A percentile compares a stretch with the other conserved stretches of the same genome.
These are phyloP conservation scores for Solanum hybrid DNA, from an alignment of 305 asterid genomes.

Conservation along the genomic window DNA sequence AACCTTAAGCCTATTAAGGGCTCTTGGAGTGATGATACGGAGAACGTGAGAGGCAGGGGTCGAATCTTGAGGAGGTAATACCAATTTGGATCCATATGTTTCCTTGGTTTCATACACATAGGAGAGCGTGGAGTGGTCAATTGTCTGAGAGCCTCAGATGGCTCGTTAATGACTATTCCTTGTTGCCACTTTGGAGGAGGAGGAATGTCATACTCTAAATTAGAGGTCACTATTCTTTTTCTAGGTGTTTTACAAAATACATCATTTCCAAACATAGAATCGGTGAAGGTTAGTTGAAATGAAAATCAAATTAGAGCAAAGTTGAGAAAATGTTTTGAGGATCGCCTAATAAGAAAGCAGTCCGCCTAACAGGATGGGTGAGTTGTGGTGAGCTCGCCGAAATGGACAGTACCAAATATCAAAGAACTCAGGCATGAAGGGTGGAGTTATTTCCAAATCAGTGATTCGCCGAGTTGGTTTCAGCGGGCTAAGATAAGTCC, in stretches of 20 bases:
- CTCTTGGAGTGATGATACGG: background rate
- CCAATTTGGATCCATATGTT: background rate
- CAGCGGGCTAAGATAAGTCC: background rate
- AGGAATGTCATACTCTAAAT: background rate
- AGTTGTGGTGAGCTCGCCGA: background rate
- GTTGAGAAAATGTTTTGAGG: background rate
- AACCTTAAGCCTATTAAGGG: background rate
- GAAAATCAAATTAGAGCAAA: background rate
- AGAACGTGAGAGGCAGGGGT: background rate
- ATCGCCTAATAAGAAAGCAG: background rate
- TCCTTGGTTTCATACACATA: background rate
- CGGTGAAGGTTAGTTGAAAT: background rate
- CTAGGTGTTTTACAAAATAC: background rate
- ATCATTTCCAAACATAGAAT: background rate
- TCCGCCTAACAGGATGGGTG: background rate
- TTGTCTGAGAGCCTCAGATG: background rate
- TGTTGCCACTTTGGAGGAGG: background rate
- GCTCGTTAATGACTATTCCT: too few species aligned
- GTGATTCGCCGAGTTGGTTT: background rate
- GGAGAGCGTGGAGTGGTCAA: background rate
- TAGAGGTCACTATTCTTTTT: background rate
- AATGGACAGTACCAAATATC: background rate
- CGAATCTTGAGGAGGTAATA: background rate
- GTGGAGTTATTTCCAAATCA: background rate
- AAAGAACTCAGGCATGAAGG: background rate